phyloP scores from a whole-genome alignment of 768 basidiomycete species.

The Chalciporus sphaerocephalus region DNA sequence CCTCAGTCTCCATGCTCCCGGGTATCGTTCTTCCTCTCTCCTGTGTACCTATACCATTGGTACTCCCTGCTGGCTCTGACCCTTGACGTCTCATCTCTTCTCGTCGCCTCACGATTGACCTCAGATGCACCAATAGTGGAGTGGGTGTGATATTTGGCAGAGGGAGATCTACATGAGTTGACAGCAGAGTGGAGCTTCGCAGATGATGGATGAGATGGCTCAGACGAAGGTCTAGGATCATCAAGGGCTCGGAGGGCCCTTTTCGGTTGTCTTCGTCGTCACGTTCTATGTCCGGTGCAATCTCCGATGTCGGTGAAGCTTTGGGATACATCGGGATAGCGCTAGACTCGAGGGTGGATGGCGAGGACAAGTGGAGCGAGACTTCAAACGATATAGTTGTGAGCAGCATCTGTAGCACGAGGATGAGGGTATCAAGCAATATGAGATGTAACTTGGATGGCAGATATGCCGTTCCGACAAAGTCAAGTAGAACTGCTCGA shows the following conservation, averaged over 20 bases:
- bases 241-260: constrained; percentile 33
- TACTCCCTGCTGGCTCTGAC: constrained; percentile 18
- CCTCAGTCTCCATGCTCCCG: constrained; percentile 26
- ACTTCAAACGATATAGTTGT: constrained; percentile 66
- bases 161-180: constrained; percentile 38
- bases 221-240: constrained; percentile 63
- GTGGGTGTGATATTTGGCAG: constrained; percentile 58
- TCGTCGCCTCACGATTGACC: constrained; percentile 50
- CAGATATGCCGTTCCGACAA: constrained; percentile 62
- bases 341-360: constrained; percentile 39
- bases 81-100: constrained; percentile 38
- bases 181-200: constrained; percentile 46
- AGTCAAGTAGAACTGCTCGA: constrained; percentile 68
- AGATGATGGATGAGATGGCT: constrained; percentile 52
- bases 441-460: constrained; percentile 68
- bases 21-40: constrained; percentile 32
- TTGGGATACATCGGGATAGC: constrained; percentile 27
- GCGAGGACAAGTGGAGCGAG: constrained; percentile 38
- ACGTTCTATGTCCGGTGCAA: constrained; percentile 25
- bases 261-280: constrained; percentile 15
- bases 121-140: constrained; percentile 45
- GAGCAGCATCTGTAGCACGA: constrained; percentile 62
- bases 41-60: constrained; percentile 35
- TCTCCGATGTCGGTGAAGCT: constrained; percentile 16
- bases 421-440: constrained; percentile 61